Evolutionary conservation across 1,139 yeast species (phyloP).

Genomic region (Pichia norvegensis): DNA sequence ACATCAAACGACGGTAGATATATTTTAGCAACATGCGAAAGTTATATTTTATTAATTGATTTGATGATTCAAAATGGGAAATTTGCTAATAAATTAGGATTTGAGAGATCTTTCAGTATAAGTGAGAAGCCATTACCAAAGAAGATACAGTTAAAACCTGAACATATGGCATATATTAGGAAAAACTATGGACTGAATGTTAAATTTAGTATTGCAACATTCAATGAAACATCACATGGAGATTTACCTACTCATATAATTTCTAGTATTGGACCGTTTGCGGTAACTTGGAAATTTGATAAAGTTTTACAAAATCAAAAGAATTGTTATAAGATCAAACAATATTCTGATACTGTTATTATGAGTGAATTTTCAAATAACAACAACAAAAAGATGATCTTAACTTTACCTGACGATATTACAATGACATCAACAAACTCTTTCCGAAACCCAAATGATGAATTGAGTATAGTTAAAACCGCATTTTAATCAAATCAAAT

Average conservation of each 20-base stretch:
- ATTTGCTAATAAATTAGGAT: slow-evolving; percentile 57
- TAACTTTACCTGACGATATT: slow-evolving; percentile 67
- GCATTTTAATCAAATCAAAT: slow-evolving; percentile 7
- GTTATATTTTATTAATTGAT: slow-evolving; percentile 63
- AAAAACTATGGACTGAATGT: slow-evolving; percentile 44
- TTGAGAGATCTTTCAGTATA: slow-evolving; percentile 54
- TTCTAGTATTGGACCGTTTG: slow-evolving; percentile 73
- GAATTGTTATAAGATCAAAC: slow-evolving; percentile 45
- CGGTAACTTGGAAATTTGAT: slow-evolving; percentile 71
- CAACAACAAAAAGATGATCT: slow-evolving; percentile 59
- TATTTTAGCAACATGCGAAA: slow-evolving; percentile 71
- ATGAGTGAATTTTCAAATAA: slow-evolving; percentile 78
- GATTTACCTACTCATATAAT: slow-evolving; percentile 61
- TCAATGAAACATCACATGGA: slow-evolving; percentile 44
- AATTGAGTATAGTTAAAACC: slow-evolving; percentile 24
- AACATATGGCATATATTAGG: slow-evolving; percentile 60
- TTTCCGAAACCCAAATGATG: slow-evolving; percentile 50
- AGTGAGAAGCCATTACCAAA: slow-evolving; percentile 64
- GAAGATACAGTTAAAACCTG: slow-evolving; percentile 61
- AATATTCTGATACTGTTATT: slow-evolving; percentile 55
- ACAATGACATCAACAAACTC: slow-evolving; percentile 52
- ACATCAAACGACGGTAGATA: slow-evolving; percentile 76
- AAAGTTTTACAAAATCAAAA: slow-evolving; percentile 34
- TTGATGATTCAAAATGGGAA: slow-evolving; percentile 53
- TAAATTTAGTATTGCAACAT: slow-evolving; percentile 63